Percentiles rank a stretch among this genome's conserved stretches.
phyloP scores from a whole-genome alignment of 2,329 filamentous ascomycete genomes.

The Botrytis pseudocinerea region DNA sequence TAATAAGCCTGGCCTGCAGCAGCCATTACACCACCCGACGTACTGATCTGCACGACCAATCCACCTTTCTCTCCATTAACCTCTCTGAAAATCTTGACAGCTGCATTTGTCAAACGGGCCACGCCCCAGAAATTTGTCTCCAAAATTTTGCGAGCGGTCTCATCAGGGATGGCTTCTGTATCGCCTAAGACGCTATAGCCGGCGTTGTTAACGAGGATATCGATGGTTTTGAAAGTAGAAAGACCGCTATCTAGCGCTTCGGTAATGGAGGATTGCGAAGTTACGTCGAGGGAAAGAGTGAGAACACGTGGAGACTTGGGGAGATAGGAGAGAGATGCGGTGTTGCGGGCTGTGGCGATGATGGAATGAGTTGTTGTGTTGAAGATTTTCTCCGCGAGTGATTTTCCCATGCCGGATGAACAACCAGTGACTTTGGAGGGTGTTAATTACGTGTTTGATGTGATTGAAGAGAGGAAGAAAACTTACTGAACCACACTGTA shows the following conservation, averaged over 20 bases:
- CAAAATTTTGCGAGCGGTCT: slow-evolving; percentile 40
- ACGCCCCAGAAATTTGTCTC: slow-evolving; percentile 40
- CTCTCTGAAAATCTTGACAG: slow-evolving; percentile 23
- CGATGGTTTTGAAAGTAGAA: slow-evolving; percentile 50
- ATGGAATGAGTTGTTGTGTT: slow-evolving; percentile 44
- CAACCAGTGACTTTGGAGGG: slow-evolving; percentile 46
- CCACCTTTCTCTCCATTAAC: slow-evolving; percentile 35
- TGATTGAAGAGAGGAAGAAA: background rate
- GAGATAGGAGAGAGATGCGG: slow-evolving; percentile 44
- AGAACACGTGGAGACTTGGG: slow-evolving; percentile 44
- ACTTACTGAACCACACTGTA: slow-evolving; percentile 19
- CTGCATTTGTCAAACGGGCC: slow-evolving; percentile 15
- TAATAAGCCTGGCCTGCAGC: slow-evolving; percentile 43
- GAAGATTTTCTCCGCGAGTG: slow-evolving; percentile 43
- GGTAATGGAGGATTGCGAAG: slow-evolving; percentile 43
- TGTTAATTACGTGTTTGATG: background rate
- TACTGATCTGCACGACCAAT: slow-evolving; percentile 45
- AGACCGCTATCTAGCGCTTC: slow-evolving; percentile 44
- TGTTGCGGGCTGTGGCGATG: slow-evolving; percentile 51
- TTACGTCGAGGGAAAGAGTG: slow-evolving; percentile 50
- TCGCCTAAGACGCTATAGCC: slow-evolving; percentile 48
- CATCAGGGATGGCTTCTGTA: slow-evolving; percentile 46
- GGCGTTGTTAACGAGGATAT: slow-evolving; percentile 57
- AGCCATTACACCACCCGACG: slow-evolving; percentile 42
- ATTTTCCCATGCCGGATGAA: slow-evolving; percentile 47